Base-by-base conservation (phyloP, 306 rosid genomes). In the Morella rubra region DNA sequence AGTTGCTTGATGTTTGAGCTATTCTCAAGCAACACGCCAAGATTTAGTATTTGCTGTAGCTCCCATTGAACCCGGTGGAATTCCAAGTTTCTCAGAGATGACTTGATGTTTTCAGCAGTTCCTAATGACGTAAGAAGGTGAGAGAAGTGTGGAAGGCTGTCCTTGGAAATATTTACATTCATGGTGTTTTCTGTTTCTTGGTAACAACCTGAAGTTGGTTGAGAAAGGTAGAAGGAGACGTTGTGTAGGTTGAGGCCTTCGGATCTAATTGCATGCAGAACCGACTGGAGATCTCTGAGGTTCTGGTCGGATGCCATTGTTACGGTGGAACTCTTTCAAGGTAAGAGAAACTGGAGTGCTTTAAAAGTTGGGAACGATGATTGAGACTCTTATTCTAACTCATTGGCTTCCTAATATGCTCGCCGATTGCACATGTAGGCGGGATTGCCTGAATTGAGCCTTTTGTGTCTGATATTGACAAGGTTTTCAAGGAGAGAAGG, bases 181-280 rank as follows among this genome's bases (percentile, higher is more conserved):
- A 92, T 76, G 85, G 97, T 89, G 87, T 86, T 88, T 53, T 95
- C 93, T 37, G 97, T 88, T 85, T 95, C 97, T 69, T 86, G 91
- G 86, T 75, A 81, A 72, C 90, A 91, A 42, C 79, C 65, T 41
- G 97, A 89, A 78, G 87, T 53, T 82, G 90, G 77, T 27, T 95
- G 97, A 44, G 89, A 90, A 44, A 90, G 97, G 91, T 87, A 84
- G 81, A 95, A 92, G 85, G 97, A 90, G 68, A 95, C 71, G 84
- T 80, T 88, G 67, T 95, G 91, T 0, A 93, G 84, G 58, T 64
- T 82, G 62, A 82, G 84, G 77, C 66, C 41, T 56, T 89, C 88
- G 1, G 89, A 88, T 69, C 74, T 78, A 77, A 92, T 80, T 62
- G 86, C 81, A 74, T 82, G 84, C 9, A 87, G 80, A 82, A 80